phyloP scores from a whole-genome alignment of 805 yeast genomes.

The Candida ficus region DNA sequence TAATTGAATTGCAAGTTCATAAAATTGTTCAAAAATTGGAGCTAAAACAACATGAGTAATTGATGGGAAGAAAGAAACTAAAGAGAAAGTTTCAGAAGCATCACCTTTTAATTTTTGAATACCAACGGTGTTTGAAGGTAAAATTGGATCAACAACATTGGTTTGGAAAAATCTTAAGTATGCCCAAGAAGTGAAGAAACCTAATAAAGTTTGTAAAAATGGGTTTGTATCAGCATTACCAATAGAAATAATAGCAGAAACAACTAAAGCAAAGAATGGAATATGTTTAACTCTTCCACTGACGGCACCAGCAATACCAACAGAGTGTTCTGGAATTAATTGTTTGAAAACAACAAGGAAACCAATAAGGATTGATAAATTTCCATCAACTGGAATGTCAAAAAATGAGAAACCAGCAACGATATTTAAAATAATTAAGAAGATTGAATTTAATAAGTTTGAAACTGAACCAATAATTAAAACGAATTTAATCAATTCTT shows the following conservation, averaged over 20 bases:
- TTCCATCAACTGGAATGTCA: constrained; percentile 46
- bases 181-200: constrained; percentile 66
- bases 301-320: constrained; percentile 42
- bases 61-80: constrained; percentile 81
- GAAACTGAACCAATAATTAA: constrained; percentile 46
- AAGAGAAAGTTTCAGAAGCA: constrained; percentile 83
- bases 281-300: constrained; percentile 57
- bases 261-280: constrained; percentile 42
- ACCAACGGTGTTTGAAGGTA: constrained; percentile 36
- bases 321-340: constrained; percentile 55
- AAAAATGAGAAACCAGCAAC: constrained; percentile 20
- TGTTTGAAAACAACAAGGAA: constrained; percentile 63
- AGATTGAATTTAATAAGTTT: constrained; percentile 35
- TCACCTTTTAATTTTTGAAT: constrained; percentile 57
- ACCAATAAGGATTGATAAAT: constrained; percentile 51
- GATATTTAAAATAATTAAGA: constrained; percentile 24
- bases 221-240: constrained; percentile 38
- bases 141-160: constrained; percentile 46
- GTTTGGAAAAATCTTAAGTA: constrained; percentile 76
- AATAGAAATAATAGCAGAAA: constrained; percentile 27
- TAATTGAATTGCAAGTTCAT: constrained; percentile 34
- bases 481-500: constrained; percentile 45
- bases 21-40: constrained; percentile 43
- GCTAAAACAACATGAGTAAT: constrained; percentile 44
- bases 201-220: constrained; percentile 47